Conservation (phyloP, 352 stramenopile genomes). For the Aphanomyces invadans region DNA sequence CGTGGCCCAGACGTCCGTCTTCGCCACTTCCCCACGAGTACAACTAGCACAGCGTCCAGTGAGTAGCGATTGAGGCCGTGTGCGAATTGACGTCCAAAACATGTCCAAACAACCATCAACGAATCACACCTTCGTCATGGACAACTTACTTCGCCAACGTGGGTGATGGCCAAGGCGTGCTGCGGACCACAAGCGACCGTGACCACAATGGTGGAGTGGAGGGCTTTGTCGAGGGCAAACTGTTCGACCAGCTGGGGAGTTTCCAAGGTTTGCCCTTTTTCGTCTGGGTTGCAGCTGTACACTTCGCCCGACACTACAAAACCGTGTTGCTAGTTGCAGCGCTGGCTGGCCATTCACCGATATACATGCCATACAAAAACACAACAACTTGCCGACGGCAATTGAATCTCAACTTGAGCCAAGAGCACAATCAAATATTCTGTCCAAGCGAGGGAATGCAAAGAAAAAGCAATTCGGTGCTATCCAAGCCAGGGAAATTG, state of each 20-base stretch:
- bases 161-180: conserved; percentile 63
- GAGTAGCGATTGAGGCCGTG: no score
- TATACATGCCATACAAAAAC: no score
- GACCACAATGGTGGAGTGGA: conserved; percentile 56
- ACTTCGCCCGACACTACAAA: conserved; percentile 55
- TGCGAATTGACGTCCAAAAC: neutral
- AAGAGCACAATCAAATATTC: neutral
- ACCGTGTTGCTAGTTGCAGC: no score
- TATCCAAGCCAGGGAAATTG: no score
- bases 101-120: neutral
- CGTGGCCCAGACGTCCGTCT: conserved; percentile 67
- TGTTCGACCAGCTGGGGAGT: conserved; percentile 63
- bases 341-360: no score
- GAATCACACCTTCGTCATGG: neutral
- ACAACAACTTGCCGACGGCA: no score
- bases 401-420: no score
- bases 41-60: neutral
- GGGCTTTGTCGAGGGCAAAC: conserved; percentile 67
- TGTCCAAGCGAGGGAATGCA: no score
- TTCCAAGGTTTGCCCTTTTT: conserved; percentile 40
- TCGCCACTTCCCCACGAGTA: conserved; percentile 81
- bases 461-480: no score
- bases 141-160: conserved; percentile 43
- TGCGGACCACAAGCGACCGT: conserved; percentile 61
- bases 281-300: conserved; percentile 66